Conservation (phyloP, 768 basidiomycete genomes). For the Psilocybe cyanescens region DNA sequence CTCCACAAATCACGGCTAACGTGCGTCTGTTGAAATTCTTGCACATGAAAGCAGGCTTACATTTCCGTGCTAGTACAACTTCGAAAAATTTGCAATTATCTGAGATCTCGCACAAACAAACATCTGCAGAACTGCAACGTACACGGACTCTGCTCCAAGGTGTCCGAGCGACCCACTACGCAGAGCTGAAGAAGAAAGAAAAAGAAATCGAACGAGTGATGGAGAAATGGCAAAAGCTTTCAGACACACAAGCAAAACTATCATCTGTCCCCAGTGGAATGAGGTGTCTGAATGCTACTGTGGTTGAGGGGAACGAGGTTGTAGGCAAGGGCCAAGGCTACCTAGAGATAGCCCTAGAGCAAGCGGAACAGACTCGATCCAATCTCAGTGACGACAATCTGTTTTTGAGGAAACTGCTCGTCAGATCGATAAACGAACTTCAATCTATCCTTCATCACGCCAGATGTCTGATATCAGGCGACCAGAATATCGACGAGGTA, state of each 20-base stretch:
- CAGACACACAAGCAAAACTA: slow-evolving; percentile 69
- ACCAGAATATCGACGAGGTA: slow-evolving; percentile 52
- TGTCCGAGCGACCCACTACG: slow-evolving; percentile 66
- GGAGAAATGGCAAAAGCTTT: slow-evolving; percentile 76
- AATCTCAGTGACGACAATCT: slow-evolving; percentile 69
- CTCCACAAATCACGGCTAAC: slow-evolving; percentile 70
- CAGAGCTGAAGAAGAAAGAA: slow-evolving; percentile 81
- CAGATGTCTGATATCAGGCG: slow-evolving; percentile 35
- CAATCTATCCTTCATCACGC: slow-evolving; percentile 57
- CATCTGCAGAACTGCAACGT: slow-evolving; percentile 69
- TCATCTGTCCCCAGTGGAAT: slow-evolving; percentile 52
- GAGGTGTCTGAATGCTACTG: slow-evolving; percentile 53
- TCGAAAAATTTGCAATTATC: slow-evolving; percentile 58
- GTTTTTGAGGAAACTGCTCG: slow-evolving; percentile 58
- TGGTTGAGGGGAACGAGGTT: slow-evolving; percentile 46
- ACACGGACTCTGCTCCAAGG: slow-evolving; percentile 71
- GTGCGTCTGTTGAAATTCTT: slow-evolving; percentile 48
- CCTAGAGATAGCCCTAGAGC: slow-evolving; percentile 69
- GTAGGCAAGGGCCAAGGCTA: slow-evolving; percentile 56
- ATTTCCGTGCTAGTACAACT: slow-evolving; percentile 42
- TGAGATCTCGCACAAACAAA: slow-evolving; percentile 73
- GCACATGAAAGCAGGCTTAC: slow-evolving; percentile 4
- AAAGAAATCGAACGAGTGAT: slow-evolving; percentile 75
- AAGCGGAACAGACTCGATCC: slow-evolving; percentile 69
- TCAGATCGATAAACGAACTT: slow-evolving; percentile 68